These are phyloP conservation scores for Aspergillus saccharolyticus DNA, from an alignment of 495 filamentous ascomycete species.

Conservation along the genomic window DNA sequence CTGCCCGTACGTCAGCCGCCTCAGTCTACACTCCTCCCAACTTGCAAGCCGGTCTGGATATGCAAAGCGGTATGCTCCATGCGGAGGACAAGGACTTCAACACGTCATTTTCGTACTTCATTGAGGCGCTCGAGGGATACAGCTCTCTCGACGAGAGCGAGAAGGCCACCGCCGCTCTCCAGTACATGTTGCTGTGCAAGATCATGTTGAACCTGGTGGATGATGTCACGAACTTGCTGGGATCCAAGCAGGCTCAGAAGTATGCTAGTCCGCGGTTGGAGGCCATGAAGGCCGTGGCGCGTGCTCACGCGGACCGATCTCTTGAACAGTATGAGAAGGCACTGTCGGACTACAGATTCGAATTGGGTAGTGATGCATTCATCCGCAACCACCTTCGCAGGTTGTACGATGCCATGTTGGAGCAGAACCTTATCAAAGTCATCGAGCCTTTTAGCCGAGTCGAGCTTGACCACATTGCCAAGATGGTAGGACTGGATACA, in stretches of 20 bases:
- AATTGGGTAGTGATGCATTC: slow-evolving; percentile 88
- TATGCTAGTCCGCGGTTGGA: slow-evolving; percentile 92
- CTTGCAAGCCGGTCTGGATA: slow-evolving; percentile 92
- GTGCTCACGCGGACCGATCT: slow-evolving; percentile 88
- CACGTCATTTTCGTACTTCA: slow-evolving; percentile 97
- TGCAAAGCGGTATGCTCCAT: slow-evolving; percentile 98
- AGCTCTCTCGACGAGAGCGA: slow-evolving; percentile 81
- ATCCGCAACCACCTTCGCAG: slow-evolving; percentile 91
- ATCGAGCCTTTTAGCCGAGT: slow-evolving; percentile 97
- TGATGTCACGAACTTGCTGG: slow-evolving; percentile 89
- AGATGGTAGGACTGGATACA: slow-evolving; percentile 93
- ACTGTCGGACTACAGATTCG: slow-evolving; percentile 79
- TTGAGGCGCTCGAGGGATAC: slow-evolving; percentile 96
- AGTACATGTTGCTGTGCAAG: slow-evolving; percentile 99
- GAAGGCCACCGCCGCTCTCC: slow-evolving; percentile 84
- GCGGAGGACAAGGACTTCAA: slow-evolving; percentile 99
- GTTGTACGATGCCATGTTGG: slow-evolving; percentile 95
- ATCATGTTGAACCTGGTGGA: slow-evolving; percentile 97
- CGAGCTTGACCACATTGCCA: slow-evolving; percentile 93
- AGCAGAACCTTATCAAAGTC: slow-evolving; percentile 98
- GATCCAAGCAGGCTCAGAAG: slow-evolving; percentile 90
- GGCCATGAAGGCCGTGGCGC: slow-evolving; percentile 97
- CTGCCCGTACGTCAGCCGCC: slow-evolving; percentile 87
- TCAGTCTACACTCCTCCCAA: slow-evolving; percentile 95
- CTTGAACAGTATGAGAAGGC: slow-evolving; percentile 96